A percentile compares a stretch with the other conserved stretches of the same genome.
These are phyloP conservation scores for Saturnispora diversa DNA, from an alignment of 805 yeast genomes.

Conservation along the genomic window DNA sequence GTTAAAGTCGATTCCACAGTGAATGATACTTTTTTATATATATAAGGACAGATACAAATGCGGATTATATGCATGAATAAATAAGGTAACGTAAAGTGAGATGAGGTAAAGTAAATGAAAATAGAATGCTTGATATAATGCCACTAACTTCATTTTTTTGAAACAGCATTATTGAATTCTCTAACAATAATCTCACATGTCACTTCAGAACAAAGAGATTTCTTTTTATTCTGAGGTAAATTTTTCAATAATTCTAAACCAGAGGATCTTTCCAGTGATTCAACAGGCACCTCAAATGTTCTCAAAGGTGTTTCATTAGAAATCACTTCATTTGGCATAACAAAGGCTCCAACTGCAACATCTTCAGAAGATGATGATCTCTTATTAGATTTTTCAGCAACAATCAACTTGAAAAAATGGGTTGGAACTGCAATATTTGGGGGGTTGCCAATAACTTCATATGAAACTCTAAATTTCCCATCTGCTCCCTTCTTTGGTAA, in stretches of 20 bases:
- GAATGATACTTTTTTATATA: no score
- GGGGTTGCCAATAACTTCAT: slow-evolving; percentile 94
- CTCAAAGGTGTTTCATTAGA: slow-evolving; percentile 63
- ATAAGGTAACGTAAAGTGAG: no score
- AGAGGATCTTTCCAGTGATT: slow-evolving; percentile 78
- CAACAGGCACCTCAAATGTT: slow-evolving; percentile 78
- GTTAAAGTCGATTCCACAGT: no score
- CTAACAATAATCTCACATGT: slow-evolving; percentile 73
- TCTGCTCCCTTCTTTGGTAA: slow-evolving; percentile 69
- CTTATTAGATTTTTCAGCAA: slow-evolving; percentile 57
- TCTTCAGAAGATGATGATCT: slow-evolving; percentile 32
- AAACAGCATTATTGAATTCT: slow-evolving; percentile 53
- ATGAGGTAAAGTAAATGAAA: no score
- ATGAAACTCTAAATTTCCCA: slow-evolving; percentile 76
- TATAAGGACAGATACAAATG: no score
- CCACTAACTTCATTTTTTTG: no score
- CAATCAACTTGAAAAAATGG: slow-evolving; percentile 84
- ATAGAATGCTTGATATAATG: no score
- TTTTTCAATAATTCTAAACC: slow-evolving; percentile 76
- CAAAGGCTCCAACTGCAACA: slow-evolving; percentile 84
- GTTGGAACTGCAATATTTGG: slow-evolving; percentile 97
- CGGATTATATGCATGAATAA: slow-evolving; percentile 6
- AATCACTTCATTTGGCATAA: slow-evolving; percentile 80
- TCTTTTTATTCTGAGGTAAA: slow-evolving; percentile 48
- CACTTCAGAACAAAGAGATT: slow-evolving; percentile 71